Conservation (phyloP, 768 basidiomycete genomes). For the Lactarius sanguifluus region DNA sequence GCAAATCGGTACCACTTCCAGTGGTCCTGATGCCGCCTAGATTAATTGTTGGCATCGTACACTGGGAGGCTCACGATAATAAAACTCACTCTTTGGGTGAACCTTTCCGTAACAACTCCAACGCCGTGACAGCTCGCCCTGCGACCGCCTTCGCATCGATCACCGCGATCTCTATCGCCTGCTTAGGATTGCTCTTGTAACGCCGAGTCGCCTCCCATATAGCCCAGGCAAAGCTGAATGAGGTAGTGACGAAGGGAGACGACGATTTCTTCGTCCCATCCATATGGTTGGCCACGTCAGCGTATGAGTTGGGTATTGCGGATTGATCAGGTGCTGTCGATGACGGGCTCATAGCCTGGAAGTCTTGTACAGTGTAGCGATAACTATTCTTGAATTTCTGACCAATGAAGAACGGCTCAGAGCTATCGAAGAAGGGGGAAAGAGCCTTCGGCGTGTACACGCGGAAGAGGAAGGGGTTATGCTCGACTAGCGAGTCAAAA, state of each 20-base stretch:
- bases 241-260: constrained; percentile 71
- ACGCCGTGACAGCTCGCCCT: constrained; percentile 59
- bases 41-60: constrained; percentile 21
- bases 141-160: constrained; percentile 66
- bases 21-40: constrained; percentile 59
- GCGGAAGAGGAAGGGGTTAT: constrained; percentile 76
- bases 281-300: constrained; percentile 67
- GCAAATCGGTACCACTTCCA: constrained; percentile 79
- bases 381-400: constrained; percentile 52
- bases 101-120: constrained; percentile 58
- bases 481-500: constrained; percentile 58
- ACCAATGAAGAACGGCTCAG: constrained; percentile 67
- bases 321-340: constrained; percentile 28
- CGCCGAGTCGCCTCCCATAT: constrained; percentile 79
- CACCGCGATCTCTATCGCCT: constrained; percentile 74
- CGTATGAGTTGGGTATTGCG: constrained; percentile 43
- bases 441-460: constrained; percentile 72
- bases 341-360: constrained; percentile 29
- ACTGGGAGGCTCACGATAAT: constrained; percentile 30
- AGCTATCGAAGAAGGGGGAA: constrained; percentile 50
- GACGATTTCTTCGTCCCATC: constrained; percentile 73
- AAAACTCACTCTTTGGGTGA: constrained; percentile 53
- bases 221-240: constrained; percentile 81
- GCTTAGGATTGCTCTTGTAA: constrained; percentile 70
- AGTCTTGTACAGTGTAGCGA: constrained; percentile 33